Evolutionary conservation across 306 rosid genomes (phyloP), one percentile per base, ranked within the genome.

Genomic region (Acmispon strigosus): DNA sequence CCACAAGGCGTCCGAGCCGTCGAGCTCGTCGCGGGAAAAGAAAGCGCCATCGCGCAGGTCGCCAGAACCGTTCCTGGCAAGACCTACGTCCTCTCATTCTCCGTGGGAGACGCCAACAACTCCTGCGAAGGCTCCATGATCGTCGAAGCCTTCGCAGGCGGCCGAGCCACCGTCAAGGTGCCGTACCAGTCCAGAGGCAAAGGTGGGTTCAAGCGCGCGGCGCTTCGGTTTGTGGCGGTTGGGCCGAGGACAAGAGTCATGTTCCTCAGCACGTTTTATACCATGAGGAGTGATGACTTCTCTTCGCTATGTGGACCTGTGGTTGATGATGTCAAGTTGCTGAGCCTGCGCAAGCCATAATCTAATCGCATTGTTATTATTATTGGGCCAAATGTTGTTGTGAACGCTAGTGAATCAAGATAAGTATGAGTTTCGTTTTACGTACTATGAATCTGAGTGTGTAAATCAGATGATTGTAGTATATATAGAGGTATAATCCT

Each of bases 261-360:
- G 96, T 94, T 94, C 82, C 78, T 94, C 0, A 90, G 97, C 82
- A 94, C 97, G 0, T 94, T 78, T 72, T 94, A 94, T 84, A 79
- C 87, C 14, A 94, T 87, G 97, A 79, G 99, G 78, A 94, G 92
- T 61, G 97, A 94, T 37, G 99, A 94, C 74, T 84, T 84, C 44
- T 94, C 99, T 61, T 94, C 99, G 1, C 84, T 94, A 2, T 94
- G 99, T 70, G 99, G 99, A 2, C 99, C 99, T 20, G 99, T 94
- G 9, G 76, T 94, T 64, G 99, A 94, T 66, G 93, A 94, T 70
- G 95, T 89, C n/a, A 84, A 69, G 79, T 44, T 94, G 72, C 24
- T 94, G 11, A 89, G 97, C 71, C 62, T 89, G 5, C 84, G 95
- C 49, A 86, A 83, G 11, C 87, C 90, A 5, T 76, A 53, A 41